Conservation (phyloP, 306 rosid genomes). For the Dryas drummondii region DNA sequence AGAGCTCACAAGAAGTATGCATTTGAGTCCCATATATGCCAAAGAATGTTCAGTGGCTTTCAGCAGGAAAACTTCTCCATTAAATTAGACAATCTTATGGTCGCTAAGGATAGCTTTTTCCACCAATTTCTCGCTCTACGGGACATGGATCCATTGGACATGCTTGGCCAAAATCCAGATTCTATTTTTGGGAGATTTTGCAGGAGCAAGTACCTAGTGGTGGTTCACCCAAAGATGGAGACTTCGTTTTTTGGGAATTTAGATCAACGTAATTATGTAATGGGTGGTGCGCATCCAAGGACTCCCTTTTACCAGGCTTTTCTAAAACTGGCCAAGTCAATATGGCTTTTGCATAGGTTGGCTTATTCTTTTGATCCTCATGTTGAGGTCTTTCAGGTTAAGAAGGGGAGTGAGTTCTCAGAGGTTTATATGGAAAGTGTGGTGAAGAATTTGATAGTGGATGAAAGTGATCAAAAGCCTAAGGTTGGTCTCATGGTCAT, state of each 20-base stretch:
- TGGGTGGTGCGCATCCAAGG: slow-evolving; percentile 96
- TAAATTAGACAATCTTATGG: slow-evolving; percentile 49
- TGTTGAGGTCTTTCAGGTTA: slow-evolving; percentile 89
- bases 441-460: slow-evolving; percentile 74
- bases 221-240: slow-evolving; percentile 96
- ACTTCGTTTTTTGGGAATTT: slow-evolving; percentile 92
- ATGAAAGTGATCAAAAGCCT: slow-evolving; percentile 66
- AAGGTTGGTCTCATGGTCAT: slow-evolving; percentile 93
- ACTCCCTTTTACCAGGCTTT: slow-evolving; percentile 96
- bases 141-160: slow-evolving; percentile 92
- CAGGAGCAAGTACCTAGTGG: slow-evolving; percentile 81
- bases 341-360: slow-evolving; percentile 92
- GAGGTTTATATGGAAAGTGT: slow-evolving; percentile 96
- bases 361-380: slow-evolving; percentile 81
- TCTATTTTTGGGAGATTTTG: slow-evolving; percentile 88
- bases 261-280: slow-evolving; percentile 81
- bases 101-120: slow-evolving; percentile 73
- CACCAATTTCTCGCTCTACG: slow-evolving; percentile 77
- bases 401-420: slow-evolving; percentile 85
- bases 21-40: slow-evolving; percentile 94
- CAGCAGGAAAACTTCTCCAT: slow-evolving; percentile 80
- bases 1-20: slow-evolving; percentile 99
- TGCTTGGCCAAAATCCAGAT: slow-evolving; percentile 93
- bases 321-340: slow-evolving; percentile 80
- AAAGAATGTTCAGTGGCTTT: slow-evolving; percentile 90